Conservation (phyloP, 2,329 filamentous ascomycete genomes). For the Calonectria ilicicola region DNA sequence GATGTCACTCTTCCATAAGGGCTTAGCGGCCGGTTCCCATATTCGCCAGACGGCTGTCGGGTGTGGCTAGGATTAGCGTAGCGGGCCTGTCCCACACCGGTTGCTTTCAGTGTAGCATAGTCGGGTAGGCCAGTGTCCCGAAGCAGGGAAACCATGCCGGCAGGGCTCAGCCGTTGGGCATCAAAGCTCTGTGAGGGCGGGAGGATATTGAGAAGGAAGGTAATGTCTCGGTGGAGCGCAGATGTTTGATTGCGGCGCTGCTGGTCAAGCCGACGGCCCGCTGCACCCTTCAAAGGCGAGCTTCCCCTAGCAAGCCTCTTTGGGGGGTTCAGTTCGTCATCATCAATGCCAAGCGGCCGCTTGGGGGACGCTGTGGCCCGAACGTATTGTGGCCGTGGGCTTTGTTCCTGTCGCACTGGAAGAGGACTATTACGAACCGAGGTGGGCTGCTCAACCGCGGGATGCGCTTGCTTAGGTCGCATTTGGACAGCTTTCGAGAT, state of each 20-base stretch:
- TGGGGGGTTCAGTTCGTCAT: conserved; percentile 80
- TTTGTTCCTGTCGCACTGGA: conserved; percentile 50
- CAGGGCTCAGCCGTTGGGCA: conserved; percentile 75
- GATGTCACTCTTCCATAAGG: conserved; percentile 60
- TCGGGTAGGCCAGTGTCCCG: conserved; percentile 75
- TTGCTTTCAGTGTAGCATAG: conserved; percentile 65
- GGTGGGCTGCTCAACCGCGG: conserved; percentile 64
- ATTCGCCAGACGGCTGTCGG: conserved; percentile 58
- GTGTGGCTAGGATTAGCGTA: conserved; percentile 51
- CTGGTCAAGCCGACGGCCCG: conserved; percentile 86
- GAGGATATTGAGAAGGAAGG: conserved; percentile 77
- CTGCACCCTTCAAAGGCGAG: conserved; percentile 91
- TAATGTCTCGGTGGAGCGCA: conserved; percentile 78
- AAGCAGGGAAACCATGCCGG: conserved; percentile 80
- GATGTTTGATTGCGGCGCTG: conserved; percentile 74
- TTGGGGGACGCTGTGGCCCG: conserved; percentile 68
- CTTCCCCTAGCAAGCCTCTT: conserved; percentile 91
- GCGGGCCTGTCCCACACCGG: conserved; percentile 51
- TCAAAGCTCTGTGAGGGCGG: conserved; percentile 80
- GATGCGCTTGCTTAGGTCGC: conserved; percentile 69
- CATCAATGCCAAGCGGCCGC: conserved; percentile 73
- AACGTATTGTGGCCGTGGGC: conserved; percentile 62
- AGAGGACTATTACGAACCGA: conserved; percentile 61
- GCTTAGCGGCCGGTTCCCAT: conserved; percentile 57
- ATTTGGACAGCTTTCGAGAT: conserved; percentile 86